Evolutionary conservation across 768 basidiomycete species (phyloP).

Genomic region (Xerocomellus amylosporus): DNA sequence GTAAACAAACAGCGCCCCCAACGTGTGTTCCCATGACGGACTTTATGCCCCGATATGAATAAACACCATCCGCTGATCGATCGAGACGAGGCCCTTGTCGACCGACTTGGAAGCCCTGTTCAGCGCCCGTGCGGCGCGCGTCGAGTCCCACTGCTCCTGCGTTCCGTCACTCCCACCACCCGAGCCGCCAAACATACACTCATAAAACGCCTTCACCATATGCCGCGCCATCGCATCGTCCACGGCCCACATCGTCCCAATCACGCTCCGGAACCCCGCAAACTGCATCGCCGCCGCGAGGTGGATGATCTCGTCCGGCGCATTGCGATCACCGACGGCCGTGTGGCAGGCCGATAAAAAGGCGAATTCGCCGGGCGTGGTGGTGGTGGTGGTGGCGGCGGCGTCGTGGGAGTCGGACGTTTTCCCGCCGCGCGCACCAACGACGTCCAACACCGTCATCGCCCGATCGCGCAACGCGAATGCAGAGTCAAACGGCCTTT

Average conservation of each 20-base stretch:
- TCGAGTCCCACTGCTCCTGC: conserved; percentile 4
- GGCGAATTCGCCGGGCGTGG: conserved; percentile 20
- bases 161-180: background rate
- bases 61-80: conserved; percentile 30
- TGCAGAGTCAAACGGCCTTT: conserved; percentile 27
- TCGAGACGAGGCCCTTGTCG: conserved; percentile 15
- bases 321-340: conserved; percentile 15
- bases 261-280: conserved; percentile 33
- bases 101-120: conserved; percentile 23
- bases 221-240: conserved; percentile 22
- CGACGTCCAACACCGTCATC: conserved; percentile 23
- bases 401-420: no score
- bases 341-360: conserved; percentile 38
- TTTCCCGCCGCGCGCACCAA: conserved; percentile 1
- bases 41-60: conserved; percentile 23
- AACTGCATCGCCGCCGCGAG: conserved; percentile 38
- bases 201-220: conserved; percentile 26
- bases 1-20: background rate
- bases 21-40: no score
- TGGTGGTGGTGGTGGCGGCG: no score
- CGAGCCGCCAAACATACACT: conserved; percentile 6
- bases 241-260: conserved; percentile 37
- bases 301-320: conserved; percentile 34
- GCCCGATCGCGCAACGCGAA: conserved; percentile 25
- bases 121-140: conserved; percentile 17